These are phyloP conservation scores for Mycena haematopus DNA, from an alignment of 768 basidiomycete genomes.

Conservation along the genomic window DNA sequence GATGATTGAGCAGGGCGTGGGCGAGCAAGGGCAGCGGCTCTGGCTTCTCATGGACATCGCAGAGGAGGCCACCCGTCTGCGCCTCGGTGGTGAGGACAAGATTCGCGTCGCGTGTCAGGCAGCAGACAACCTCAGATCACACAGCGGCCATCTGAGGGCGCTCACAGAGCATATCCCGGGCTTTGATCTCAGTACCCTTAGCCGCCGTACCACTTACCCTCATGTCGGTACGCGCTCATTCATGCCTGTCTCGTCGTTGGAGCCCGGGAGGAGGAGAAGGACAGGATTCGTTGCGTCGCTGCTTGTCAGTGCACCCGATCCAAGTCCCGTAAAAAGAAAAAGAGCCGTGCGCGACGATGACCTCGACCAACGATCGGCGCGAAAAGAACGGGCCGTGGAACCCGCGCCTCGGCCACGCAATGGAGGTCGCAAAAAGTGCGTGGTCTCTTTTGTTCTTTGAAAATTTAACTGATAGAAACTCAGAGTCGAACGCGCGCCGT, in stretches of 20 bases:
- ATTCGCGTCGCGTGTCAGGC: slow-evolving; percentile 93
- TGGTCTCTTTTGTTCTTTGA: slow-evolving; percentile 20
- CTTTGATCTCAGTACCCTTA: slow-evolving; percentile 62
- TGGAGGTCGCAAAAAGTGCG: slow-evolving; percentile 69
- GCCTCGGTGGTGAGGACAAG: slow-evolving; percentile 97
- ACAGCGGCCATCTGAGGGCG: slow-evolving; percentile 64
- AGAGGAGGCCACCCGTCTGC: slow-evolving; percentile 89
- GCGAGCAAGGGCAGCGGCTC: slow-evolving; percentile 75
- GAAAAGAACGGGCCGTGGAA: slow-evolving; percentile 63
- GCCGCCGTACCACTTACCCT: slow-evolving; percentile 73
- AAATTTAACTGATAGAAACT: not conserved
- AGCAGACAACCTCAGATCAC: slow-evolving; percentile 82
- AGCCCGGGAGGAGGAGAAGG: slow-evolving; percentile 69
- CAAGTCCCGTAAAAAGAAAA: slow-evolving; percentile 72
- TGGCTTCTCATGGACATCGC: slow-evolving; percentile 91
- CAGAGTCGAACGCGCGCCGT: slow-evolving; percentile 69
- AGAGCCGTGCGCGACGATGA: slow-evolving; percentile 68
- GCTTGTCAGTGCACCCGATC: slow-evolving; percentile 58
- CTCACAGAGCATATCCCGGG: slow-evolving; percentile 69
- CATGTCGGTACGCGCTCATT: slow-evolving; percentile 75
- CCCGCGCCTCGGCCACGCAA: slow-evolving; percentile 54
- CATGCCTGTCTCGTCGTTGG: slow-evolving; percentile 64
- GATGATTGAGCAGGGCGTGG: slow-evolving; percentile 72
- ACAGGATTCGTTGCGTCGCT: slow-evolving; percentile 58
- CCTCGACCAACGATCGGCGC: slow-evolving; percentile 65